Conservation (phyloP, 2,329 filamentous ascomycete genomes). For the Pseudogymnoascus pannorum region DNA sequence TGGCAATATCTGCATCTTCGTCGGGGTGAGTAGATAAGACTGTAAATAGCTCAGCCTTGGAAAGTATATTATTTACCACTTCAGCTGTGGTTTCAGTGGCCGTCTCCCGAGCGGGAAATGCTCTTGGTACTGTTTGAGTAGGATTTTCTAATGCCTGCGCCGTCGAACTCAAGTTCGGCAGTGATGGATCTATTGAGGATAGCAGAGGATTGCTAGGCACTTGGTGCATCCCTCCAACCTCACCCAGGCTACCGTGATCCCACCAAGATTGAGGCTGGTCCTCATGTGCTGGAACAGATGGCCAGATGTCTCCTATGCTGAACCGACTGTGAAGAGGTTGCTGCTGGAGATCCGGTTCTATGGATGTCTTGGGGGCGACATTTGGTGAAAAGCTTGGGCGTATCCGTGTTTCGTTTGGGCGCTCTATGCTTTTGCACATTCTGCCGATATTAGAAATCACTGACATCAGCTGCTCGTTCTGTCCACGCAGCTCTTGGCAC, state of each 20-base stretch:
- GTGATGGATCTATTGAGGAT: not conserved
- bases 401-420: not conserved
- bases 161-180: not conserved
- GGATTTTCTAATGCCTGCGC: not conserved
- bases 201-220: not conserved
- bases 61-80: not conserved
- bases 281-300: not conserved
- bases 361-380: not conserved
- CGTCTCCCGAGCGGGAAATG: not conserved
- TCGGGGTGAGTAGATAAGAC: not conserved
- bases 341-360: not conserved
- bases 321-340: not conserved
- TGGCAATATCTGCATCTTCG: not conserved
- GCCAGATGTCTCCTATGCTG: not conserved
- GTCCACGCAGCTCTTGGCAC: not conserved
- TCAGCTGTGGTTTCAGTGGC: not conserved
- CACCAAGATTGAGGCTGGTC: not conserved
- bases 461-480: not conserved
- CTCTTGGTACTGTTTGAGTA: not conserved
- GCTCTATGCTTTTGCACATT: not conserved
- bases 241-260: not conserved
- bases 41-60: constrained; percentile 1
- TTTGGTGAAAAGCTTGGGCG: not conserved
- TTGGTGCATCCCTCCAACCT: not conserved
- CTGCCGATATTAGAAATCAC: constrained; percentile 4